Percentiles rank a stretch among this genome's conserved stretches.
These are phyloP conservation scores for Hymenotorrendiella dingleyae DNA, from an alignment of 2,329 filamentous ascomycete species.

Conservation along the genomic window DNA sequence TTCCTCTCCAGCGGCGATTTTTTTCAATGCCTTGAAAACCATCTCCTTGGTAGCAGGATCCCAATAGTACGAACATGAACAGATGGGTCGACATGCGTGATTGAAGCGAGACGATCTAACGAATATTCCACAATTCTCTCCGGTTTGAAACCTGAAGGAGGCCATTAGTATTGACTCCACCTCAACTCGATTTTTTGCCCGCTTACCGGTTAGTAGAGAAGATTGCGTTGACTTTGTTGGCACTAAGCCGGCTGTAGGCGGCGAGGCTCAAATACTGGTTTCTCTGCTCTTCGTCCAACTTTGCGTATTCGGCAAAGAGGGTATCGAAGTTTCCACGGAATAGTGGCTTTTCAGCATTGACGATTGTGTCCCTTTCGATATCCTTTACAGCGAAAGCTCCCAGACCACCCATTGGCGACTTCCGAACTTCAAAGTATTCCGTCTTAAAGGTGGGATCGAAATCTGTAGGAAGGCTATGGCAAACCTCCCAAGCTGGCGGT, in stretches of 20 bases:
- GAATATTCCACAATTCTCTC: constrained; percentile 36
- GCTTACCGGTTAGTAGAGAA: constrained; percentile 29
- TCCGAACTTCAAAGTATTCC: constrained; percentile 24
- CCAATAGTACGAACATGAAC: constrained; percentile 37
- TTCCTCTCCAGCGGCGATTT: constrained; percentile 41
- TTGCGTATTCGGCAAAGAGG: constrained; percentile 16
- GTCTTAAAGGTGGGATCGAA: constrained; percentile 14
- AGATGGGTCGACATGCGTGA: constrained; percentile 44
- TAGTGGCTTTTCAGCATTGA: constrained; percentile 25
- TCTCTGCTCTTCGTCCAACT: constrained; percentile 16
- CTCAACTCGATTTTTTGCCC: background rate
- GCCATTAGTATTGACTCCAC: background rate
- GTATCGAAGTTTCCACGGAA: constrained; percentile 14
- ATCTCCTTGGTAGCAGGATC: constrained; percentile 33
- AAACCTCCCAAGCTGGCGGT: background rate
- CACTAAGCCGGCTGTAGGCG: constrained; percentile 7
- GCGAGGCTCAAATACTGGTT: constrained; percentile 18
- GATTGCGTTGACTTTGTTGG: constrained; percentile 17
- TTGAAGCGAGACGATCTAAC: constrained; percentile 51
- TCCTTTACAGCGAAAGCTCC: constrained; percentile 27
- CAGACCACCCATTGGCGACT: constrained; percentile 24
- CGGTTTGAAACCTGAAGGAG: background rate
- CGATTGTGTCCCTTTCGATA: constrained; percentile 20
- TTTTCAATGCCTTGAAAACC: constrained; percentile 34
- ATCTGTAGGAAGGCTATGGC: background rate